Evolutionary conservation across 2,329 filamentous ascomycete genomes (phyloP).

Genomic region (Tolypocladium nubicola): DNA sequence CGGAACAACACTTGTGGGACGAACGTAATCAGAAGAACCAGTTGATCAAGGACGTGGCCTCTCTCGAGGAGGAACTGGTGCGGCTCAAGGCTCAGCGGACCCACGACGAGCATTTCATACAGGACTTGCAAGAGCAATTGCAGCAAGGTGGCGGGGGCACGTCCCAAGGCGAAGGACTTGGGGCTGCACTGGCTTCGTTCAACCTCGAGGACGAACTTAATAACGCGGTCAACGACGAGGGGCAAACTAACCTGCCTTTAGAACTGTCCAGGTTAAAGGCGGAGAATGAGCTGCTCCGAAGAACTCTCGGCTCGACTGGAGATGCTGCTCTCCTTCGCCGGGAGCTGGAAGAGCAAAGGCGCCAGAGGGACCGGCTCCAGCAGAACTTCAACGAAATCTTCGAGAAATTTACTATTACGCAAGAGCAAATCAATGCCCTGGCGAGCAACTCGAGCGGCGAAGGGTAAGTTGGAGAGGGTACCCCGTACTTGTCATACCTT

Average conservation of each 20-base stretch:
- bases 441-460: constrained; percentile 39
- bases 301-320: constrained; percentile 40
- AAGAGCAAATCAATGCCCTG: constrained; percentile 47
- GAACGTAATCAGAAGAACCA: constrained; percentile 34
- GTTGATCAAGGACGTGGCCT: constrained; percentile 33
- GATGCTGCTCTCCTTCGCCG: constrained; percentile 43
- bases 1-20: constrained; percentile 30
- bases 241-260: constrained; percentile 30
- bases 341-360: constrained; percentile 44
- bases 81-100: constrained; percentile 35
- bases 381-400: constrained; percentile 44
- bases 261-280: constrained; percentile 49
- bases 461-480: constrained; percentile 37
- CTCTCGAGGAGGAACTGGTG: constrained; percentile 34
- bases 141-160: constrained; percentile 21
- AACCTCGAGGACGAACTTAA: constrained; percentile 53
- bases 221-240: constrained; percentile 29
- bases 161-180: constrained; percentile 9
- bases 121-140: constrained; percentile 50
- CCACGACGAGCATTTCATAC: constrained; percentile 43
- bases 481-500: neutral
- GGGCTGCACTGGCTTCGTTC: constrained; percentile 14
- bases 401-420: constrained; percentile 45
- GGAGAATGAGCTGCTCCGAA: constrained; percentile 49
- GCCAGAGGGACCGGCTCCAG: constrained; percentile 40